phyloP scores from a whole-genome alignment of 176 grass and related monocot genomes.

The Raddia distichophylla region DNA sequence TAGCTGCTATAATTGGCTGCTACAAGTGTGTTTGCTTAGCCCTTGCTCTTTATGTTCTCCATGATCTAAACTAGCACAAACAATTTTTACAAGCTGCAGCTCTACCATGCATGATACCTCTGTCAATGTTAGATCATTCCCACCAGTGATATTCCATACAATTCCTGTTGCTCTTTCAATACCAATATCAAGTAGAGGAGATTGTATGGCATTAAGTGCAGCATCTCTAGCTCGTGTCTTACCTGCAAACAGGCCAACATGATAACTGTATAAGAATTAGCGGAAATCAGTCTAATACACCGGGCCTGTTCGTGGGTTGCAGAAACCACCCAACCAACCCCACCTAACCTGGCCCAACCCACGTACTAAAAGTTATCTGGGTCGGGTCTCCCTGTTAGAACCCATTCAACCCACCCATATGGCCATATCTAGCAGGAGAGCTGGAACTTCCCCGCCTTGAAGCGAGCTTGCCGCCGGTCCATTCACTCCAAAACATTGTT shows the following conservation, averaged over 20 bases:
- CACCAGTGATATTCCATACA: constrained; percentile 95
- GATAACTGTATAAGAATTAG: constrained; percentile 1
- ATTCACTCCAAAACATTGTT: no score
- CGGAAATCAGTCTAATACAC: constrained; percentile 20
- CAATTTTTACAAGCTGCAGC: not conserved
- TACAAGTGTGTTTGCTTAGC: not conserved
- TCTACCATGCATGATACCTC: constrained; percentile 48
- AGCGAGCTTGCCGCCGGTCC: no score
- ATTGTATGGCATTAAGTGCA: constrained; percentile 92
- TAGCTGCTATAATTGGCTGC: not conserved
- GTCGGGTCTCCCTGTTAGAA: no score
- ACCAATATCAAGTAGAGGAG: constrained; percentile 90
- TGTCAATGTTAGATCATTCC: constrained; percentile 70
- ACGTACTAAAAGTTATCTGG: no score
- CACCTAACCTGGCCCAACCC: no score
- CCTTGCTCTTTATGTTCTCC: not conserved
- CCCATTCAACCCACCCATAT: no score
- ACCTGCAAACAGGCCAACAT: constrained; percentile 48
- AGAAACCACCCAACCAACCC: not conserved
- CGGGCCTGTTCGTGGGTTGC: not conserved
- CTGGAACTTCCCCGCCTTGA: no score
- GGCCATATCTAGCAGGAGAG: no score
- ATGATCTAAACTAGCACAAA: constrained; percentile 1
- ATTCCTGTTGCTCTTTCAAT: constrained; percentile 94
- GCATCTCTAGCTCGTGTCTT: constrained; percentile 92